Conservation (phyloP, 352 stramenopile species). For the Phytophthora crassamura region DNA sequence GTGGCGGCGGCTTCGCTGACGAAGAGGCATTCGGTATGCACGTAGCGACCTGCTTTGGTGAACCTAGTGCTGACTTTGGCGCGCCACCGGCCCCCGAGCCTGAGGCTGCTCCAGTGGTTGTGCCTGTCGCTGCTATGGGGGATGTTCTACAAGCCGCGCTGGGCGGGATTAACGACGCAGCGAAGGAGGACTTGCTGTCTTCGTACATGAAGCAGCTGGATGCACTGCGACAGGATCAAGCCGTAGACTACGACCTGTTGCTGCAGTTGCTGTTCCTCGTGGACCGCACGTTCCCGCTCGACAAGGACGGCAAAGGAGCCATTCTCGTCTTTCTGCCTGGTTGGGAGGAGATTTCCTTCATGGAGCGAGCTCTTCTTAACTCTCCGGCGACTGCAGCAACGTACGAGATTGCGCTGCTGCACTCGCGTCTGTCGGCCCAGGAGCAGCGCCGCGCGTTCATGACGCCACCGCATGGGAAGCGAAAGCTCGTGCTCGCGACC, state of each 20-base stretch:
- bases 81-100: conserved; percentile 8
- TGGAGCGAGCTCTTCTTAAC: conserved; percentile 67
- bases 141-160: conserved; percentile 49
- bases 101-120: conserved; percentile 10
- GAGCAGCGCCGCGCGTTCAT: conserved; percentile 79
- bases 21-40: conserved; percentile 91
- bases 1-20: conserved; percentile 63
- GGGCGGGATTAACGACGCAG: conserved; percentile 29
- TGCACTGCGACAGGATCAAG: conserved; percentile 63
- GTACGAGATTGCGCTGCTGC: conserved; percentile 79
- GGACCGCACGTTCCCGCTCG: conserved; percentile 62
- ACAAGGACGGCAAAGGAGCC: conserved; percentile 61
- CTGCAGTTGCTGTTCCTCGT: conserved; percentile 70
- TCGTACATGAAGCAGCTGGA: conserved; percentile 73
- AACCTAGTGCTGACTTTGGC: conserved; percentile 33
- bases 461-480: conserved; percentile 60
- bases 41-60: conserved; percentile 82
- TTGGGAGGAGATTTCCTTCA: conserved; percentile 86
- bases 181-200: conserved; percentile 52
- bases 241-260: conserved; percentile 76
- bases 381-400: conserved; percentile 53
- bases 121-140: conserved; percentile 38
- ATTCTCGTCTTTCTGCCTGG: conserved; percentile 86
- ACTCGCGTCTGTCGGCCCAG: conserved; percentile 73
- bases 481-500: conserved; percentile 91